Evolutionary conservation across 371 early-diverging fungal species (phyloP).

Genomic region (Cladochytrium tenue): DNA sequence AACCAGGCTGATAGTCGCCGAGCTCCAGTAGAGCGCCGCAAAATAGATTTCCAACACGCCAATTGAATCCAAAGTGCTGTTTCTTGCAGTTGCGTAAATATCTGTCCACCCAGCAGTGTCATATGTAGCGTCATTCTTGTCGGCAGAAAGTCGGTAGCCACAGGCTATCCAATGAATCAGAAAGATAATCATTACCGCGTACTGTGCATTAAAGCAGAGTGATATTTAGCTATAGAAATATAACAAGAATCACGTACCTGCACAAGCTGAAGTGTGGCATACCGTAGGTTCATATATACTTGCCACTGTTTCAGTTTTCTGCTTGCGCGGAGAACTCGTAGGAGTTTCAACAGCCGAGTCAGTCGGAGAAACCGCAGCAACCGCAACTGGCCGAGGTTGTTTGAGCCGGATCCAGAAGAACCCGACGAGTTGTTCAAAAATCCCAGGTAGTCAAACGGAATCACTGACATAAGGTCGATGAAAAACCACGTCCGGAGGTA

Average conservation of each 20-base stretch:
- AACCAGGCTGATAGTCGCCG: slow-evolving; percentile 34
- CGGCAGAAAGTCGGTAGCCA: slow-evolving; percentile 42
- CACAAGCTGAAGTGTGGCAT: slow-evolving; percentile 35
- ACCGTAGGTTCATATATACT: slow-evolving; percentile 38
- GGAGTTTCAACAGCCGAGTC: slow-evolving; percentile 43
- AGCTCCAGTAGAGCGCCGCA: slow-evolving; percentile 39
- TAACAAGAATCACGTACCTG: too few species aligned
- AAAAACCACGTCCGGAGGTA: slow-evolving; percentile 44
- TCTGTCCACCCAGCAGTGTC: slow-evolving; percentile 38
- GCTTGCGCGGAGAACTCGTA: slow-evolving; percentile 48
- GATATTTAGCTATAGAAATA: too few species aligned
- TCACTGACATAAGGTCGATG: slow-evolving; percentile 45
- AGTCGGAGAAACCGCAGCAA: slow-evolving; percentile 43
- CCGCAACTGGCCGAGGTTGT: slow-evolving; percentile 27
- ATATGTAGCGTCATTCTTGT: slow-evolving; percentile 15
- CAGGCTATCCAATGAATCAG: slow-evolving; percentile 52
- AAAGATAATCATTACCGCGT: slow-evolving; percentile 36
- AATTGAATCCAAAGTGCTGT: slow-evolving; percentile 1
- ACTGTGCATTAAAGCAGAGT: slow-evolving; percentile 11
- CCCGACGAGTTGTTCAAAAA: slow-evolving; percentile 10
- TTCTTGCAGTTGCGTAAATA: slow-evolving; percentile 14
- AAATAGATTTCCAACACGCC: slow-evolving; percentile 31
- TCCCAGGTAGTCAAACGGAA: slow-evolving; percentile 44
- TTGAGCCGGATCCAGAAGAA: neutral
- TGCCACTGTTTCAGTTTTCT: slow-evolving; percentile 47